phyloP scores from a whole-genome alignment of 78 protist genomes.

The Neovahlkampfia damariscottae region DNA sequence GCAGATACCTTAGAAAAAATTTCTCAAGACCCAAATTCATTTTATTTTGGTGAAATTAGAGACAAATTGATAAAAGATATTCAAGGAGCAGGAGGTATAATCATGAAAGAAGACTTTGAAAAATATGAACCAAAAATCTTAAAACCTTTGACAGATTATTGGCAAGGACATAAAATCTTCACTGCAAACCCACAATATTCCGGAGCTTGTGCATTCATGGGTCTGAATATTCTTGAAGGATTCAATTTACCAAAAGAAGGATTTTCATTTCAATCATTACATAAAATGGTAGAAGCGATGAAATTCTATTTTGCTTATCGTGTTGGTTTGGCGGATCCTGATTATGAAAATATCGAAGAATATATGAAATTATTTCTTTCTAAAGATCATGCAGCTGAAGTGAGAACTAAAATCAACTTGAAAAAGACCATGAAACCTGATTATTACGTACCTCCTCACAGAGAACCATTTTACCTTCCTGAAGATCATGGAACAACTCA shows the following conservation, averaged over 20 bases:
- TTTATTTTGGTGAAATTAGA: slow-evolving; percentile 4
- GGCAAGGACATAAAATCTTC: not conserved
- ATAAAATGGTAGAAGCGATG: slow-evolving; percentile 4
- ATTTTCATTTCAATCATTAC: not conserved
- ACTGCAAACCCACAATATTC: not conserved
- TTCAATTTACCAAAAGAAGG: not conserved
- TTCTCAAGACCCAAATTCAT: not conserved
- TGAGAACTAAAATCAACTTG: not conserved
- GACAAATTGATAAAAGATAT: not conserved
- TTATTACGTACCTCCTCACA: slow-evolving; percentile 4
- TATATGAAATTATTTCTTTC: not conserved
- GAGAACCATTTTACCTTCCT: not conserved
- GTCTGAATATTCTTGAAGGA: not conserved
- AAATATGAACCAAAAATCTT: not conserved
- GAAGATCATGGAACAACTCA: slow-evolving; percentile 19
- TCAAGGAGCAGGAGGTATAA: slow-evolving; percentile 1
- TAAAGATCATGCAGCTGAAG: not conserved
- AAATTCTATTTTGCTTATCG: slow-evolving; percentile 21
- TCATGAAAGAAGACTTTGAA: not conserved
- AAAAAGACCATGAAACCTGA: not conserved
- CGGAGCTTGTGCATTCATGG: not conserved
- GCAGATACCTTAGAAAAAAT: slow-evolving; percentile 6
- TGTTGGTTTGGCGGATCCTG: slow-evolving; percentile 5
- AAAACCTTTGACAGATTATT: not conserved
- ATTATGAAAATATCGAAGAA: not conserved